phyloP scores from a whole-genome alignment of 139 green algal species.

The Picochlorum costavermella region DNA sequence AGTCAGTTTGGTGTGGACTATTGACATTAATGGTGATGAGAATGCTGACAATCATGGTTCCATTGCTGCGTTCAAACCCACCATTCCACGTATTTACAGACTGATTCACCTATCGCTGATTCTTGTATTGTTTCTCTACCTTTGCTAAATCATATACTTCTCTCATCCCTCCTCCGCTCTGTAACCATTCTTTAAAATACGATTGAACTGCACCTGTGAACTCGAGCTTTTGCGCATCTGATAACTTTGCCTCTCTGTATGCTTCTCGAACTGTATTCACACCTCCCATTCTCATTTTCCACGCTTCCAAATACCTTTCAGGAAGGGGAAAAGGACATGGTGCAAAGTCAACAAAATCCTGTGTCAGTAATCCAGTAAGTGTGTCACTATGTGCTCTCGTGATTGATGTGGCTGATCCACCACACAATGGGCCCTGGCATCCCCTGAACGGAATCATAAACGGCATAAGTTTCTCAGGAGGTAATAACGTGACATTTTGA shows the following conservation, averaged over 20 bases:
- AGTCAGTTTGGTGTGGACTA: conserved; percentile 54
- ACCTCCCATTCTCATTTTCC: conserved; percentile 63
- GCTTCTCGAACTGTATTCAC: conserved; percentile 60
- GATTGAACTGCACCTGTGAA: conserved; percentile 74
- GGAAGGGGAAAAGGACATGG: conserved; percentile 67
- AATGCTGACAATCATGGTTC: conserved; percentile 40
- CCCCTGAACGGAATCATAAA: conserved; percentile 80
- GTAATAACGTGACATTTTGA: conserved; percentile 48
- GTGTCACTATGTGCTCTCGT: background rate
- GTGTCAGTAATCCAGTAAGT: background rate
- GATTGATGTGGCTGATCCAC: conserved; percentile 27
- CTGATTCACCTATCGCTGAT: background rate
- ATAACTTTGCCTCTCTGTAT: conserved; percentile 49
- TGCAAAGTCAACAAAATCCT: conserved; percentile 11
- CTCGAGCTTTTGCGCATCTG: conserved; percentile 61
- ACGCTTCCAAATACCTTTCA: conserved; percentile 59
- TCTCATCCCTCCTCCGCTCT: conserved; percentile 51
- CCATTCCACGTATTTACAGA: conserved; percentile 20
- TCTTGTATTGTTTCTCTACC: conserved; percentile 48
- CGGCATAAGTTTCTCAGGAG: conserved; percentile 67
- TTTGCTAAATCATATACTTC: conserved; percentile 77
- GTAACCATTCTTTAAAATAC: conserved; percentile 86
- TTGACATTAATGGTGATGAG: conserved; percentile 50
- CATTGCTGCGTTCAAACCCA: conserved; percentile 8
- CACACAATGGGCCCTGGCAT: conserved; percentile 32